These are phyloP conservation scores for Fusarium avenaceum DNA, from an alignment of 2,329 filamentous ascomycete genomes.

Conservation along the genomic window DNA sequence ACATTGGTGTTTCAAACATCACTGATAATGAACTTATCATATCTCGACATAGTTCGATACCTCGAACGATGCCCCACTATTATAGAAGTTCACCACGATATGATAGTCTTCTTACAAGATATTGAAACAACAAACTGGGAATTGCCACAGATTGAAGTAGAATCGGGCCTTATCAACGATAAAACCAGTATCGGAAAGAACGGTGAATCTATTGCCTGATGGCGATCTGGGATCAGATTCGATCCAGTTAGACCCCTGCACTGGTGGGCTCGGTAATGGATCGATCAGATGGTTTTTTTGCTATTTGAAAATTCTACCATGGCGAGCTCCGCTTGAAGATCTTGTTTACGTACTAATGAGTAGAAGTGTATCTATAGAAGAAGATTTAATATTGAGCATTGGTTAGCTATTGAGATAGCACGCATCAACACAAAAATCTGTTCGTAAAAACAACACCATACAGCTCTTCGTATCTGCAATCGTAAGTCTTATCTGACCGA, in stretches of 20 bases:
- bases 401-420: background rate
- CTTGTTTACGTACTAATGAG: background rate
- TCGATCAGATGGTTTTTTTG: slow-evolving; percentile 31
- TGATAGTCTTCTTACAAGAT: background rate
- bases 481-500: background rate
- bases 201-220: slow-evolving; percentile 29
- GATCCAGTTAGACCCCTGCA: slow-evolving; percentile 19
- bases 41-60: background rate
- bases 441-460: background rate
- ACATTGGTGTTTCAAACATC: background rate
- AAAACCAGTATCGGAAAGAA: background rate
- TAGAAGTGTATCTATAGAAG: background rate
- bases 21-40: background rate
- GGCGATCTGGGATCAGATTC: slow-evolving; percentile 27
- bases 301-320: slow-evolving; percentile 6
- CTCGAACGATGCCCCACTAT: background rate
- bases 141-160: background rate
- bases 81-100: background rate
- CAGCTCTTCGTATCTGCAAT: background rate
- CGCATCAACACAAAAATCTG: background rate
- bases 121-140: background rate
- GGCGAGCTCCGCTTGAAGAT: slow-evolving; percentile 12
- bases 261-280: background rate
- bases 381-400: fast-evolving
- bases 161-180: slow-evolving; percentile 26